These are phyloP conservation scores for Neophaeococcomyces mojaviensis DNA, from an alignment of 2,329 filamentous ascomycete genomes.

Conservation along the genomic window DNA sequence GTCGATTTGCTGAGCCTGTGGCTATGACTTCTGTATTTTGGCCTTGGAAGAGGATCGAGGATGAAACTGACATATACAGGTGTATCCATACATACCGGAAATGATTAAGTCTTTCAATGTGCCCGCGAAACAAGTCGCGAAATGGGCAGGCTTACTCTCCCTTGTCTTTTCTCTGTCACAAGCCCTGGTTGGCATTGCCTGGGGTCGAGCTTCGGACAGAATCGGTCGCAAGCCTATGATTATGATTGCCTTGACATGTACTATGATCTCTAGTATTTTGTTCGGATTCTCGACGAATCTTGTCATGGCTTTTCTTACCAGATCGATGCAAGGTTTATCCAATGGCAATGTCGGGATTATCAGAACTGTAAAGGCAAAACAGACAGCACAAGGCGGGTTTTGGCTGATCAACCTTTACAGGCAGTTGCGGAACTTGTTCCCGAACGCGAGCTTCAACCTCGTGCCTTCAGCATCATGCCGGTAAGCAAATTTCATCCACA, in stretches of 20 bases:
- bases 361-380: too few relatives aligned
- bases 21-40: conserved; percentile 56
- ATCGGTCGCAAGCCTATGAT: conserved; percentile 79
- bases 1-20: conserved; percentile 67
- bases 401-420: too few relatives aligned
- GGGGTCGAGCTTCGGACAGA: conserved; percentile 69
- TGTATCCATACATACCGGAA: conserved; percentile 46
- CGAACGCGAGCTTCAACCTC: conserved; percentile 74
- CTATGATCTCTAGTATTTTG: conserved; percentile 71
- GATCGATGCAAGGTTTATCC: conserved; percentile 70
- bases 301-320: conserved; percentile 68
- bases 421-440: conserved; percentile 92
- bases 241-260: conserved; percentile 63
- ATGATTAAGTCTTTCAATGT: conserved; percentile 78
- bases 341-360: conserved; percentile 96
- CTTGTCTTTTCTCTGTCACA: conserved; percentile 67
- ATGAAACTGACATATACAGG: conserved; percentile 31
- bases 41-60: background rate
- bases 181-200: conserved; percentile 62
- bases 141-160: conserved; percentile 70
- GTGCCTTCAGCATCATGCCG: conserved; percentile 90
- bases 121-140: conserved; percentile 62
- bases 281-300: conserved; percentile 80
- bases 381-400: too few relatives aligned
- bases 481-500: too few relatives aligned